phyloP scores from a whole-genome alignment of 495 filamentous ascomycete species.

The Hypoxylon fragiforme region DNA sequence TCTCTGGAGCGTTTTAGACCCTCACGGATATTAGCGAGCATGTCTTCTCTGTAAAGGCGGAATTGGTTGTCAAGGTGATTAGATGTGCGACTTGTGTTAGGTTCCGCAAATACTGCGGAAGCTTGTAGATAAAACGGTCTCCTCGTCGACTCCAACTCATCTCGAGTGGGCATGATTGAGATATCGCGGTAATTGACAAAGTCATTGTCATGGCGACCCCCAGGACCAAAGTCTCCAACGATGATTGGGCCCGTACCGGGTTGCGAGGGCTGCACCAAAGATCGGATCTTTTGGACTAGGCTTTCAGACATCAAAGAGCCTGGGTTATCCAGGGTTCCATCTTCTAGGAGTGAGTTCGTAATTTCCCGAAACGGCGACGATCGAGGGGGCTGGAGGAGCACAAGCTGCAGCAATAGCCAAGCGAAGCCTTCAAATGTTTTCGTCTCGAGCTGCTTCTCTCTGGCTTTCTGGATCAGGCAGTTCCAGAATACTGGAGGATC shows the following conservation, averaged over 20 bases:
- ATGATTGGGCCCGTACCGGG: neutral
- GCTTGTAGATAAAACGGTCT: constrained; percentile 61
- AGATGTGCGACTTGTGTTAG: constrained; percentile 44
- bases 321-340: constrained; percentile 40
- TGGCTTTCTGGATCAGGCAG: constrained; percentile 52
- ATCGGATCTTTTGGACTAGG: constrained; percentile 20
- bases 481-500: constrained; percentile 67
- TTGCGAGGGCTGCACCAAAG: constrained; percentile 16
- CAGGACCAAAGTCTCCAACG: constrained; percentile 44
- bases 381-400: constrained; percentile 46
- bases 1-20: constrained; percentile 55
- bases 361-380: constrained; percentile 38
- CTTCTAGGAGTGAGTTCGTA: constrained; percentile 36
- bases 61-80: constrained; percentile 78
- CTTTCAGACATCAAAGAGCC: constrained; percentile 16
- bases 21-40: constrained; percentile 67
- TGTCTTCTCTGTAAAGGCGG: constrained; percentile 74
- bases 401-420: constrained; percentile 63
- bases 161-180: constrained; percentile 66
- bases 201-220: constrained; percentile 83
- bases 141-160: constrained; percentile 65
- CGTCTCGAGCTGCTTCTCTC: constrained; percentile 41
- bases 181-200: constrained; percentile 63
- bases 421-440: constrained; percentile 52
- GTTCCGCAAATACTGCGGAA: constrained; percentile 42